Evolutionary conservation across 805 yeast genomes (phyloP).

Genomic region (Metschnikowia continentalis): DNA sequence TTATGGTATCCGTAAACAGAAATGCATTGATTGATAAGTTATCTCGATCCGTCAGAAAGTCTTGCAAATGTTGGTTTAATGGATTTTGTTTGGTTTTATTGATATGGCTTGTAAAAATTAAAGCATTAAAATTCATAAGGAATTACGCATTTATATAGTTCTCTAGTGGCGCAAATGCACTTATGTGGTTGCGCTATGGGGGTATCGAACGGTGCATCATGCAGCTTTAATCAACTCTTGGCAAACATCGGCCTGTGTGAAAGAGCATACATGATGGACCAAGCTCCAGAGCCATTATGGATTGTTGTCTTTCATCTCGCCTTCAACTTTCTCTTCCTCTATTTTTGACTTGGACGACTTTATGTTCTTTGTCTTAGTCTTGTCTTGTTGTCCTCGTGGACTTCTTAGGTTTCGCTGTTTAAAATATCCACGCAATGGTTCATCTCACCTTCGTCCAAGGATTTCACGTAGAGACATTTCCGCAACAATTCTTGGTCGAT

Average conservation of each 20-base stretch:
- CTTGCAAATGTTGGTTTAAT: no score
- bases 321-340: no score
- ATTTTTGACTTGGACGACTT: background rate
- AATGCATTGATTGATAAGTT: no score
- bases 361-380: background rate
- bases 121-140: background rate
- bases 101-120: background rate
- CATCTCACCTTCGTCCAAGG: conserved; percentile 73
- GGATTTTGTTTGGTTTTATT: no score
- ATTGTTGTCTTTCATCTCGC: no score
- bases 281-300: no score
- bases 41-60: no score
- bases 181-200: background rate
- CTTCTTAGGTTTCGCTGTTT: background rate
- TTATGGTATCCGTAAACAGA: no score
- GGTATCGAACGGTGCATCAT: background rate
- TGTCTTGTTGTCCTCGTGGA: background rate
- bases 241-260: background rate
- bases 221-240: background rate
- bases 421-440: conserved; percentile 25
- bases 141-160: background rate
- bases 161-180: background rate
- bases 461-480: conserved; percentile 76
- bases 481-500: conserved; percentile 64
- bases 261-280: background rate